A percentile compares a stretch with the other conserved stretches of the same genome.
Conservation (phyloP, 2,329 filamentous ascomycete species). For the Zymoseptoria brevis region DNA sequence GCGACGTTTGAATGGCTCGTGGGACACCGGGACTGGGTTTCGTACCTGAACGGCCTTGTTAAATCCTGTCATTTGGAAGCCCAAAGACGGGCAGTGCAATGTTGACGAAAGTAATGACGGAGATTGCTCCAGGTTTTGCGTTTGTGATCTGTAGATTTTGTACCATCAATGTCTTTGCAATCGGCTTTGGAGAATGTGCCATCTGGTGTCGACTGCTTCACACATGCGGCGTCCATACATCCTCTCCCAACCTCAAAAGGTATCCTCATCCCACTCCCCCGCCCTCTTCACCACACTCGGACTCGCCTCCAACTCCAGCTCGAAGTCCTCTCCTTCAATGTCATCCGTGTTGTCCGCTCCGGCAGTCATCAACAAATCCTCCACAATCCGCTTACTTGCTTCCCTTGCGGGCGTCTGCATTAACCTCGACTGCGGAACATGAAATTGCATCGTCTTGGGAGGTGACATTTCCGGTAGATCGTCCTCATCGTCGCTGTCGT, state of each 20-base stretch:
- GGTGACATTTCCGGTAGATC: constrained; percentile 53
- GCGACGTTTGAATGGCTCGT: neutral
- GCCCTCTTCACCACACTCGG: constrained; percentile 40
- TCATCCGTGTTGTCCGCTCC: constrained; percentile 51
- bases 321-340: constrained; percentile 32
- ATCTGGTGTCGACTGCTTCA: too few relatives aligned
- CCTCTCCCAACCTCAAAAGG: constrained; percentile 29
- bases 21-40: neutral
- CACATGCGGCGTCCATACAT: too few relatives aligned
- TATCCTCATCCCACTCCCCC: constrained; percentile 41
- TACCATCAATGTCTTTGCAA: neutral
- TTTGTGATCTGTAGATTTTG: neutral
- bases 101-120: neutral
- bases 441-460: constrained; percentile 87
- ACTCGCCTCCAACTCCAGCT: constrained; percentile 36
- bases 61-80: neutral
- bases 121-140: too few relatives aligned
- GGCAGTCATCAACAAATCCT: constrained; percentile 69
- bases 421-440: constrained; percentile 66
- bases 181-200: neutral
- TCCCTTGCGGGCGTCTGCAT: constrained; percentile 76
- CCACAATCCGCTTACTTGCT: constrained; percentile 72
- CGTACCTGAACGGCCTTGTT: neutral
- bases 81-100: neutral
- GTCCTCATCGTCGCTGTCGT: constrained; percentile 47